phyloP scores from a whole-genome alignment of 345 rosid species.

The Clarkia xantiana region DNA sequence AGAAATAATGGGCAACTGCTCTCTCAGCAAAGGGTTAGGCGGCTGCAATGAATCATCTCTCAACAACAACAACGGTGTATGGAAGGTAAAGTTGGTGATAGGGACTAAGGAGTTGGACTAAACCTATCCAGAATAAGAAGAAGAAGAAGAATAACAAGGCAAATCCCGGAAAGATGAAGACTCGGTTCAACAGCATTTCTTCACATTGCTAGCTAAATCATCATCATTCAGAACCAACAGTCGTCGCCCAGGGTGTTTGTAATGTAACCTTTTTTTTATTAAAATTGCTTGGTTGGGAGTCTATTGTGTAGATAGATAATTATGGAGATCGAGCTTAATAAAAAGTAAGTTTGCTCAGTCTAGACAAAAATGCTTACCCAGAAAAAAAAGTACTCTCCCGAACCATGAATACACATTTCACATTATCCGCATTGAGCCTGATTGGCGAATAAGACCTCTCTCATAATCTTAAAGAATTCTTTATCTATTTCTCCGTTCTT shows the following conservation, averaged over 20 bases:
- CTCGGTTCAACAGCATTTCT: too few species aligned
- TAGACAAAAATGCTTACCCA: conserved; percentile 39
- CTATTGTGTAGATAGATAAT: too few species aligned
- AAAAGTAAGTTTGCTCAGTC: background rate
- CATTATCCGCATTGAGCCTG: conserved; percentile 90
- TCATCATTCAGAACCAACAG: too few species aligned
- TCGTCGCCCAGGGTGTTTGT: background rate
- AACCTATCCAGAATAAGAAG: too few species aligned
- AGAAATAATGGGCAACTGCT: too few species aligned
- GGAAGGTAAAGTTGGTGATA: conserved; percentile 65
- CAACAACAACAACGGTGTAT: conserved; percentile 39
- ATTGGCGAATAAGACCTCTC: conserved; percentile 60
- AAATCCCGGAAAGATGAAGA: too few species aligned
- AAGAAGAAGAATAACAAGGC: too few species aligned
- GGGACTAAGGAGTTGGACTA: conserved; percentile 39
- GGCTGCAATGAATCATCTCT: conserved; percentile 12
- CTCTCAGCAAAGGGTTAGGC: conserved; percentile 11
- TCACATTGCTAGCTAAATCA: too few species aligned
- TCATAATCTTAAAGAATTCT: conserved; percentile 70
- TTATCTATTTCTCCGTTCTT: too few species aligned
- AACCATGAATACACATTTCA: conserved; percentile 79
- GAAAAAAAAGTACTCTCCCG: conserved; percentile 77
- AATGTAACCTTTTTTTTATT: too few species aligned
- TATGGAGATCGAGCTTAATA: too few species aligned
- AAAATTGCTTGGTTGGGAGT: too few species aligned